A percentile compares a stretch with the other conserved stretches of the same genome.
Conservation (phyloP, 164 flowering plant genomes). For the Sextonia rubra region DNA sequence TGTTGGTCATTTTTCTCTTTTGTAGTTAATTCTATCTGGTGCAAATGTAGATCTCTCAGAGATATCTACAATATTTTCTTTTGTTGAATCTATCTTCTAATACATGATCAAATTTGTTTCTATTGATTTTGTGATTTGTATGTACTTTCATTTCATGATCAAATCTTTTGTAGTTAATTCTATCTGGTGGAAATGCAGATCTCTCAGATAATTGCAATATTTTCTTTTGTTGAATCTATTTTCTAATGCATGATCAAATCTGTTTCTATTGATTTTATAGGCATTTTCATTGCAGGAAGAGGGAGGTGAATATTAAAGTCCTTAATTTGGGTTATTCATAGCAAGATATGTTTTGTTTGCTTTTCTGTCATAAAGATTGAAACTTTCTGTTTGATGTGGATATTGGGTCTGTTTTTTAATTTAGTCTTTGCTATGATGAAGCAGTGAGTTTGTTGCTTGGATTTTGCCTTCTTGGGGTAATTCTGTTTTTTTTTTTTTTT, state of each 20-base stretch:
- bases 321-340: constrained; percentile 11
- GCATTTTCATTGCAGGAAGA: constrained; percentile 48
- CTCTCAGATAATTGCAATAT: background rate
- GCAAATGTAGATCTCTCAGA: no score
- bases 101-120: no score
- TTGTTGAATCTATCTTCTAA: no score
- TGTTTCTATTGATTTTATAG: constrained; percentile 3
- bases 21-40: no score
- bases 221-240: no score
- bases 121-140: no score
- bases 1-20: no score
- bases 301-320: constrained; percentile 74
- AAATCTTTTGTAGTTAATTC: background rate
- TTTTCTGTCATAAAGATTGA: background rate
- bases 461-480: no score
- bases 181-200: background rate
- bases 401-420: background rate
- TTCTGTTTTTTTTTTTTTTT: no score
- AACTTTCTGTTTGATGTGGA: background rate
- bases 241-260: background rate
- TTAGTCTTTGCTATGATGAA: background rate
- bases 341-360: background rate
- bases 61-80: no score
- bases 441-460: no score
- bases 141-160: no score